Conservation (phyloP, 345 rosid genomes). For the Arabis alpina region DNA sequence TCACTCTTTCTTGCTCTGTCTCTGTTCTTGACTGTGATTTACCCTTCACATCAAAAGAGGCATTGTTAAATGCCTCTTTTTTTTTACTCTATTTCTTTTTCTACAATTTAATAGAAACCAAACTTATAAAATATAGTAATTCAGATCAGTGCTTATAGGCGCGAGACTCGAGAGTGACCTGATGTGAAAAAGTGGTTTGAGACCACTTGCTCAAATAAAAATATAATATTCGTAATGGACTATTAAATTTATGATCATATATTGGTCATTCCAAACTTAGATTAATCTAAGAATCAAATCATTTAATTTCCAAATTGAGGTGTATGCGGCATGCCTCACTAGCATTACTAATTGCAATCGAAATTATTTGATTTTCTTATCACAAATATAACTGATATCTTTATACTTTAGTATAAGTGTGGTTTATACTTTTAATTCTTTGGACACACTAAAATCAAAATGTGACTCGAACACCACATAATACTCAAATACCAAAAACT, state of each 20-base stretch:
- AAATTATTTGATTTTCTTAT: conserved; percentile 1
- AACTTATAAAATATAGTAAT: not conserved
- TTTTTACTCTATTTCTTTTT: not conserved
- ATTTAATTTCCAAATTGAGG: no score
- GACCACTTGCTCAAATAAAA: not conserved
- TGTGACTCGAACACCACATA: conserved; percentile 14
- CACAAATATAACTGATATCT: not conserved
- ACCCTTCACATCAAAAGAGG: not conserved
- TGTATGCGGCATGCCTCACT: no score
- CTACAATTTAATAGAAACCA: not conserved
- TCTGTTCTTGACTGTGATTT: not conserved
- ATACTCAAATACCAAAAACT: conserved; percentile 18
- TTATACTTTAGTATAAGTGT: not conserved
- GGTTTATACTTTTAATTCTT: not conserved
- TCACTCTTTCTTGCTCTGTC: not conserved
- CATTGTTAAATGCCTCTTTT: not conserved
- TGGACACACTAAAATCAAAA: not conserved
- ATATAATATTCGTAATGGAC: not conserved
- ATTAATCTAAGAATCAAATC: no score
- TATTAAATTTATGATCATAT: not conserved
- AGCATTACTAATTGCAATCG: no score
- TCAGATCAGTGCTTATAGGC: no score
- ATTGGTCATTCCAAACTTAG: not conserved
- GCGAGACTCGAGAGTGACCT: no score
- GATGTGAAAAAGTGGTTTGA: not conserved